These are phyloP conservation scores for Trichophaea hybrida DNA, from an alignment of 2,329 filamentous ascomycete genomes.

Conservation along the genomic window DNA sequence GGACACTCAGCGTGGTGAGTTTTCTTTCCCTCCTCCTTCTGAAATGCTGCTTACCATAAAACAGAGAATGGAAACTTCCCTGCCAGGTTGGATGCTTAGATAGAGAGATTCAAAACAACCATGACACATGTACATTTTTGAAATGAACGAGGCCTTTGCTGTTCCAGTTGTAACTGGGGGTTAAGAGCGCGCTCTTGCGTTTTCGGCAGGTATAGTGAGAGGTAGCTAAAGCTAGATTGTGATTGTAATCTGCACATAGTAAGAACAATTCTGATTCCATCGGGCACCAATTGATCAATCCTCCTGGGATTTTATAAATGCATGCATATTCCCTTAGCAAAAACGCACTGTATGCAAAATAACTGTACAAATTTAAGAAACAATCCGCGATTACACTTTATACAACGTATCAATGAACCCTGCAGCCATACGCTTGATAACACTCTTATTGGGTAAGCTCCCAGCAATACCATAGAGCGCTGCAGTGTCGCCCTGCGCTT, in stretches of 20 bases:
- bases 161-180: neutral
- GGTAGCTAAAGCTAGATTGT: too few relatives aligned
- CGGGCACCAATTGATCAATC: too few relatives aligned
- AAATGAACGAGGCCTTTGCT: neutral
- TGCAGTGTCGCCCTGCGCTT: slow-evolving; percentile 56
- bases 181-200: too few relatives aligned
- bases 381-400: slow-evolving; percentile 48
- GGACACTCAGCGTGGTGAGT: slow-evolving; percentile 91
- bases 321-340: neutral
- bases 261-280: too few relatives aligned
- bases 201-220: too few relatives aligned
- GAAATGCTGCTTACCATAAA: slow-evolving; percentile 1
- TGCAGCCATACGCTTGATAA: slow-evolving; percentile 77
- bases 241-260: too few relatives aligned
- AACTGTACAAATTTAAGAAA: neutral
- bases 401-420: slow-evolving; percentile 90
- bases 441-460: slow-evolving; percentile 85
- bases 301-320: neutral
- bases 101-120: slow-evolving; percentile 9
- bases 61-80: slow-evolving; percentile 56
- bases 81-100: slow-evolving; percentile 46
- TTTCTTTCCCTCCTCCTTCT: neutral
- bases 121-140: slow-evolving; percentile 9
- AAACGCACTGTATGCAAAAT: neutral
- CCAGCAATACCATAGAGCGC: slow-evolving; percentile 92